These are phyloP conservation scores for Curvularia lunata DNA, from an alignment of 2,329 filamentous ascomycete species.

Conservation along the genomic window DNA sequence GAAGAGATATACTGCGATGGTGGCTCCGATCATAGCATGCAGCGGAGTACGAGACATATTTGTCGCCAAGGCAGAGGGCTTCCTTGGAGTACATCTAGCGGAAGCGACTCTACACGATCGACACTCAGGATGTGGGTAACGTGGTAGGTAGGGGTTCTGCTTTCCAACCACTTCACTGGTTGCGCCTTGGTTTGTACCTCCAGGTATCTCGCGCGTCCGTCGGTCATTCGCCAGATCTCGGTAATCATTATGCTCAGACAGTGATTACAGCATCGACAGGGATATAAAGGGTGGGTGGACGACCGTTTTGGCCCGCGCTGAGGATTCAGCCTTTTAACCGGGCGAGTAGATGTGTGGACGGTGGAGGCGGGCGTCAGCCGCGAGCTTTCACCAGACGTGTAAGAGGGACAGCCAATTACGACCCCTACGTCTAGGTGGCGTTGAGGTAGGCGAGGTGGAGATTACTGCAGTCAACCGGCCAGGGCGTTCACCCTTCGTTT, in stretches of 20 bases:
- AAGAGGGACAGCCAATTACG: conserved; percentile 29
- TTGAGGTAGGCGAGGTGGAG: conserved; percentile 21
- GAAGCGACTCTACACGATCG: conserved; percentile 38
- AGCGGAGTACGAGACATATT: conserved; percentile 21
- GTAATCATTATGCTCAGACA: conserved; percentile 23
- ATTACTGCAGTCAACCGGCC: conserved; percentile 14
- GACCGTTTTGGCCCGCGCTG: conserved; percentile 28
- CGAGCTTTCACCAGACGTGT: conserved; percentile 29
- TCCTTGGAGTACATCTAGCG: conserved; percentile 25
- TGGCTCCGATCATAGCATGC: conserved; percentile 26
- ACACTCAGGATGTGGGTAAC: conserved; percentile 42
- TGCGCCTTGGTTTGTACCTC: conserved; percentile 32
- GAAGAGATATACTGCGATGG: conserved; percentile 25
- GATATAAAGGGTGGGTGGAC: conserved; percentile 25
- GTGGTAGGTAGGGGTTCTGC: conserved; percentile 25
- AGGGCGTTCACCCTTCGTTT: conserved; percentile 18
- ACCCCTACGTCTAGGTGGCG: conserved; percentile 21
- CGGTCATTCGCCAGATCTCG: conserved; percentile 30
- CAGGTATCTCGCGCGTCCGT: conserved; percentile 29
- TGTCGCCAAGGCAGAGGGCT: conserved; percentile 25
- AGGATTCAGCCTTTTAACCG: conserved; percentile 38
- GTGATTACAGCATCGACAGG: conserved; percentile 24
- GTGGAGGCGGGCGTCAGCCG: conserved; percentile 28
- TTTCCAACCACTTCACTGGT: conserved; percentile 20
- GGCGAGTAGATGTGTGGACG: conserved; percentile 23